These are phyloP conservation scores for Thalassiosira livingstoniorum DNA, from an alignment of 352 stramenopile genomes.

Conservation along the genomic window DNA sequence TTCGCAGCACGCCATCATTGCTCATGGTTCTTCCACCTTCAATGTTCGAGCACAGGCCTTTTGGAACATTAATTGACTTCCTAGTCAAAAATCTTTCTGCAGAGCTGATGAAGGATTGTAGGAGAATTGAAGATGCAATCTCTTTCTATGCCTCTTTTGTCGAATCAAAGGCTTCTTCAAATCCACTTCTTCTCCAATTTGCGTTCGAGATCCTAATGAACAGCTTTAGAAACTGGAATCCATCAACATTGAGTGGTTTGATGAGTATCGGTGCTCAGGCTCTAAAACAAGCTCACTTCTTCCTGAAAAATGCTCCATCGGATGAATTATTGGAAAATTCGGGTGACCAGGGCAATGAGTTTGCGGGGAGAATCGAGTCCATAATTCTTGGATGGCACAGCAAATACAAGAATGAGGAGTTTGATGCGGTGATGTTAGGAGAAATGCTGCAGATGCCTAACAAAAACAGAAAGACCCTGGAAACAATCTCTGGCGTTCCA, in stretches of 20 bases:
- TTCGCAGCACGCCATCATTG: constrained; percentile 10
- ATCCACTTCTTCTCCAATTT: constrained; percentile 8
- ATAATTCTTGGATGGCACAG: constrained; percentile 33
- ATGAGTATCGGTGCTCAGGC: constrained; percentile 20
- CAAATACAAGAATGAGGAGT: constrained; percentile 23
- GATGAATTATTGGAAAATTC: background rate
- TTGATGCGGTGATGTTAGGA: background rate
- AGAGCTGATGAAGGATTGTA: constrained; percentile 17
- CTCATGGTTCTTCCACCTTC: constrained; percentile 8
- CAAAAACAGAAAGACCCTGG: constrained; percentile 31
- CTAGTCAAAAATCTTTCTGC: constrained; percentile 23
- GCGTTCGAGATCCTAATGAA: constrained; percentile 29
- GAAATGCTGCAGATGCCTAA: constrained; percentile 23
- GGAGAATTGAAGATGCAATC: constrained; percentile 43
- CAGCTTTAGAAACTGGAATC: constrained; percentile 48
- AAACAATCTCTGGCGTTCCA: constrained; percentile 13
- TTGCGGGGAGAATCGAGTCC: constrained; percentile 9
- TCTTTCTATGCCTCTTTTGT: constrained; percentile 18
- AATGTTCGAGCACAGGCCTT: constrained; percentile 1
- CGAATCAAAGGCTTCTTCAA: background rate
- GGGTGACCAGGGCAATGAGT: background rate
- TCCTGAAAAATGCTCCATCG: constrained; percentile 12
- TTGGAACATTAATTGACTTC: constrained; percentile 21
- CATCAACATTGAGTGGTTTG: constrained; percentile 34
- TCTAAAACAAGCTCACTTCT: constrained; percentile 10